phyloP scores from a whole-genome alignment of 495 filamentous ascomycete species.

The Tuber brumale region DNA sequence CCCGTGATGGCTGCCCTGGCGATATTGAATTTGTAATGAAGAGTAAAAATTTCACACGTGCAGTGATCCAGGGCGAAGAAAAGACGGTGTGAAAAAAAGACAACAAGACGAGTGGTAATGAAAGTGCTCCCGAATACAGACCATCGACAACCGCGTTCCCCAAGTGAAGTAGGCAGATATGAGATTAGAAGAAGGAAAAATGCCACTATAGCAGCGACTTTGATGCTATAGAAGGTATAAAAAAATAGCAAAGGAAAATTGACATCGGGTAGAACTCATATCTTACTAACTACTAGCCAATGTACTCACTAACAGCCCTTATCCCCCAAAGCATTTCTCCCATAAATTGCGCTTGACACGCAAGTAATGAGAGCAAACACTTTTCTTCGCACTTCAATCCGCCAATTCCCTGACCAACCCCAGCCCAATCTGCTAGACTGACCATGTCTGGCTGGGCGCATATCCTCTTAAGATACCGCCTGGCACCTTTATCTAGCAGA shows the following conservation, averaged over 20 bases:
- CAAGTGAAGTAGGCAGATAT: constrained; percentile 13
- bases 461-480: constrained; percentile 34
- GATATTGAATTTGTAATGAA: neutral
- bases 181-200: constrained; percentile 5
- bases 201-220: neutral
- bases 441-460: constrained; percentile 36
- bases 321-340: constrained; percentile 34
- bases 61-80: constrained; percentile 7
- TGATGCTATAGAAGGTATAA: constrained; percentile 5
- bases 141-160: neutral
- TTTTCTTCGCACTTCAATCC: constrained; percentile 34
- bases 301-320: constrained; percentile 36
- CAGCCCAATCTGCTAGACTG: constrained; percentile 30
- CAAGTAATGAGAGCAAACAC: constrained; percentile 27
- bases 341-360: constrained; percentile 36
- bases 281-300: constrained; percentile 27
- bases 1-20: neutral
- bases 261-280: neutral
- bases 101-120: neutral
- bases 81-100: constrained; percentile 1
- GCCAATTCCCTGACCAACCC: constrained; percentile 29
- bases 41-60: constrained; percentile 6
- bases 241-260: constrained; percentile 20
- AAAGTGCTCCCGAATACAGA: constrained; percentile 19
- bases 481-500: constrained; percentile 30